A percentile compares a stretch with the other conserved stretches of the same genome.
Conservation (phyloP, 2,329 filamentous ascomycete genomes). For the Stenocarpella maydis region DNA sequence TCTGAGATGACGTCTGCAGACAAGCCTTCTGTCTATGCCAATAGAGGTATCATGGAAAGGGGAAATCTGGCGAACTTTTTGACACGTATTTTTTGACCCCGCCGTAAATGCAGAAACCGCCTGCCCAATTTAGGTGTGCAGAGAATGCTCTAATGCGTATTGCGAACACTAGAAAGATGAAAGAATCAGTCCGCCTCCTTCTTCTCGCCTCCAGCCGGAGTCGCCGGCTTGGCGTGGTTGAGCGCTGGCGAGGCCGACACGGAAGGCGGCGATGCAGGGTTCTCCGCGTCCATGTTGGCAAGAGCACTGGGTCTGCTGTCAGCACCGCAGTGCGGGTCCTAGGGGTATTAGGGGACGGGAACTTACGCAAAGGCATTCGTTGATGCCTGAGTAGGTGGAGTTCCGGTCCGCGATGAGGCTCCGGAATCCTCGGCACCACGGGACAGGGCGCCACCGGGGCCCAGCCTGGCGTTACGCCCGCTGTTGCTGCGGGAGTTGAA, state of each 20-base stretch:
- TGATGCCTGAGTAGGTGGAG: slow-evolving; percentile 70
- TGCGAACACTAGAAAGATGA: slow-evolving; percentile 43
- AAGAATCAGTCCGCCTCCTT: slow-evolving; percentile 60
- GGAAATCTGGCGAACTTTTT: slow-evolving; percentile 56
- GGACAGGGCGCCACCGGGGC: slow-evolving; percentile 75
- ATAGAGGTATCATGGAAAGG: slow-evolving; percentile 58
- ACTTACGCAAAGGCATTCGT: slow-evolving; percentile 93
- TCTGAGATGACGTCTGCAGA: slow-evolving; percentile 41
- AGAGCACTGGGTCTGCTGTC: slow-evolving; percentile 56
- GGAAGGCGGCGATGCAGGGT: slow-evolving; percentile 75
- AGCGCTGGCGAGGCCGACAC: slow-evolving; percentile 71
- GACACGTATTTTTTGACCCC: slow-evolving; percentile 56
- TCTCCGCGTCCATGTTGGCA: slow-evolving; percentile 68
- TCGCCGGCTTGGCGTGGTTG: slow-evolving; percentile 68
- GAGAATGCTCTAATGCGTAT: slow-evolving; percentile 55
- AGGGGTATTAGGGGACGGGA: no score
- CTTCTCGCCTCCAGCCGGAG: slow-evolving; percentile 48
- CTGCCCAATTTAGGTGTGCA: slow-evolving; percentile 58
- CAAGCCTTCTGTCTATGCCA: slow-evolving; percentile 54
- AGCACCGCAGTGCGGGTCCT: slow-evolving; percentile 38
- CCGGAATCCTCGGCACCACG: slow-evolving; percentile 85
- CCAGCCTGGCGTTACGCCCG: slow-evolving; percentile 72
- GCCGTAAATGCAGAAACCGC: slow-evolving; percentile 57
- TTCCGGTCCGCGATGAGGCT: slow-evolving; percentile 87
- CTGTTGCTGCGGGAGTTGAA: slow-evolving; percentile 92